Evolutionary conservation across 179 eudicot species (phyloP).

Genomic region (Carnegiea gigantea): DNA sequence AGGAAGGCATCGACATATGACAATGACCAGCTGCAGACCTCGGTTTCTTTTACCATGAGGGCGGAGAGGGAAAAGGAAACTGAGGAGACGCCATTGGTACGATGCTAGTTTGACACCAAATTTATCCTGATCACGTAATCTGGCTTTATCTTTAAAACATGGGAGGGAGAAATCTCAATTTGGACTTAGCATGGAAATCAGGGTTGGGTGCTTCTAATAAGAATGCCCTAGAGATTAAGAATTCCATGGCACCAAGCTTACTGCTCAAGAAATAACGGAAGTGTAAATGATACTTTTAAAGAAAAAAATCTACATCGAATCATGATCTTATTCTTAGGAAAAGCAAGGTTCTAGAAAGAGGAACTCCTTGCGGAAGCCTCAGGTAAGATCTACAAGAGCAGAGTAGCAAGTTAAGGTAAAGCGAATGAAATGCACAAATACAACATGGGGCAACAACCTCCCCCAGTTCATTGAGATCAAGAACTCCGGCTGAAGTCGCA

Average conservation of each 20-base stretch:
- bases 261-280: background rate
- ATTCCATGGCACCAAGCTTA: background rate
- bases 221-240: constrained; percentile 2
- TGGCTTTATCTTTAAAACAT: background rate
- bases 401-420: too few species aligned
- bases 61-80: background rate
- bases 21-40: background rate
- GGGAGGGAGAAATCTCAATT: background rate
- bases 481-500: constrained; percentile 48
- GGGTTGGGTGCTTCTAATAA: background rate
- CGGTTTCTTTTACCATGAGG: background rate
- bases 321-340: background rate
- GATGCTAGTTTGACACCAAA: background rate
- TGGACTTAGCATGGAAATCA: background rate
- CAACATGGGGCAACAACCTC: constrained; percentile 30
- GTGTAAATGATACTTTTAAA: background rate
- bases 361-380: too few species aligned
- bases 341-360: background rate
- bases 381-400: too few species aligned
- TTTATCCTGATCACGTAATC: background rate
- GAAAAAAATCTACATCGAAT: background rate
- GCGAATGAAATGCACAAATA: constrained; percentile 1
- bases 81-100: background rate
- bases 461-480: constrained; percentile 43
- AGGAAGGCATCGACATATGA: background rate